These are phyloP conservation scores for Trametes cingulata DNA, from an alignment of 768 basidiomycete species.

Conservation along the genomic window DNA sequence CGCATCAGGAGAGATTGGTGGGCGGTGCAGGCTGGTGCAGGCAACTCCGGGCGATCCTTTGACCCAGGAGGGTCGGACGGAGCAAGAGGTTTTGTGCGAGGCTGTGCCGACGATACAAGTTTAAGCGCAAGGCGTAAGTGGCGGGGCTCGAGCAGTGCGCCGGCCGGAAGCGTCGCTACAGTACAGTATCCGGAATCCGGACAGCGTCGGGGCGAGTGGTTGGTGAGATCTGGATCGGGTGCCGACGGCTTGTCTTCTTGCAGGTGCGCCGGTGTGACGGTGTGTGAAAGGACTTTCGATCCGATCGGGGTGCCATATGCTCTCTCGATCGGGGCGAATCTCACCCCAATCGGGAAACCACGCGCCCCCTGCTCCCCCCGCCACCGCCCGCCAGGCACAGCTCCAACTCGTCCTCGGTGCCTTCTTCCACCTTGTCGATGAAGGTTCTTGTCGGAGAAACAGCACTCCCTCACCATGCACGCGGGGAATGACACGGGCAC, in stretches of 20 bases:
- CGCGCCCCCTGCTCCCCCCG: background rate
- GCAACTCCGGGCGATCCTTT: background rate
- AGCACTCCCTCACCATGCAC: no score
- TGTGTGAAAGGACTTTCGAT: background rate
- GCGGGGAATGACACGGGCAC: no score
- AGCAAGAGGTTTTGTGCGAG: background rate
- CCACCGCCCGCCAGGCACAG: background rate
- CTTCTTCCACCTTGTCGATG: background rate
- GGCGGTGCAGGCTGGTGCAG: background rate
- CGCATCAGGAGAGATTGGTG: background rate
- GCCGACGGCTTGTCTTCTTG: background rate
- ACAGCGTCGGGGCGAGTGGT: no score
- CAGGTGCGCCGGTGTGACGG: background rate
- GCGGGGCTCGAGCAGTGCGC: background rate
- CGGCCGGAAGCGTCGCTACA: background rate
- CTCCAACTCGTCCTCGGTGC: background rate
- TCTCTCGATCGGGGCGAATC: conserved; percentile 5
- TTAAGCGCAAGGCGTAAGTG: background rate
- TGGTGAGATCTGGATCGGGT: no score
- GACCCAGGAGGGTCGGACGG: background rate
- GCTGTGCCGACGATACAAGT: background rate
- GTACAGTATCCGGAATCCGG: no score
- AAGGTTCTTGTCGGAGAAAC: no score
- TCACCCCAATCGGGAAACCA: background rate
- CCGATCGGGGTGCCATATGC: conserved; percentile 9